phyloP scores from a whole-genome alignment of 768 basidiomycete genomes.

The Mrakia hoshinonis region DNA sequence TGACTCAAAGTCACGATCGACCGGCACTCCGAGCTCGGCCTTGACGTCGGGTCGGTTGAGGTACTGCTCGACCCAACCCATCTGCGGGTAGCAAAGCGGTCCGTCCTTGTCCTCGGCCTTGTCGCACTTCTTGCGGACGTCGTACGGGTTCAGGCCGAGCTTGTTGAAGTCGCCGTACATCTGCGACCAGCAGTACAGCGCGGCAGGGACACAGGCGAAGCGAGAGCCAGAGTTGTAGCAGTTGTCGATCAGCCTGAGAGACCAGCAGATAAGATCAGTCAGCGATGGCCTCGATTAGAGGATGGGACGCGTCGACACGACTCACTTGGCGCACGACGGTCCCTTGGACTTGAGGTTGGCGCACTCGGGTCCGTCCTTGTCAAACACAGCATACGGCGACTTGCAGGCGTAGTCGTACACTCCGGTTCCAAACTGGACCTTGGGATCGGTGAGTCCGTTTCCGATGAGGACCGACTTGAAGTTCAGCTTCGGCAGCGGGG shows the following conservation, averaged over 20 bases:
- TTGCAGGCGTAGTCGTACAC: conserved; percentile 74
- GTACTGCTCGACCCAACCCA: conserved; percentile 80
- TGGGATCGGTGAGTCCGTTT: conserved; percentile 60
- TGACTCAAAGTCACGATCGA: conserved; percentile 37
- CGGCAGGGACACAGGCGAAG: conserved; percentile 50
- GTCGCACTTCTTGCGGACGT: conserved; percentile 55
- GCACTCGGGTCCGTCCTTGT: conserved; percentile 58
- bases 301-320: neutral
- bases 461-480: conserved; percentile 75
- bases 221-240: conserved; percentile 46
- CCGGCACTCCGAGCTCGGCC: conserved; percentile 58
- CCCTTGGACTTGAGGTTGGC: conserved; percentile 54
- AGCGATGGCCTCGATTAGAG: neutral
- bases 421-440: conserved; percentile 54
- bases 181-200: conserved; percentile 69
- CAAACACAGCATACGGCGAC: conserved; percentile 54
- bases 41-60: conserved; percentile 72
- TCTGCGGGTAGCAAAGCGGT: conserved; percentile 53
- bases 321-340: conserved; percentile 57
- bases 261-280: neutral
- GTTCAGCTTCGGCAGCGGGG: conserved; percentile 60
- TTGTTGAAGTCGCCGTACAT: conserved; percentile 62
- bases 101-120: conserved; percentile 53
- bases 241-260: conserved; percentile 50
- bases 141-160: conserved; percentile 78